These are phyloP conservation scores for Grigorovia transvaalensis DNA, from an alignment of 805 yeast genomes.

Conservation along the genomic window DNA sequence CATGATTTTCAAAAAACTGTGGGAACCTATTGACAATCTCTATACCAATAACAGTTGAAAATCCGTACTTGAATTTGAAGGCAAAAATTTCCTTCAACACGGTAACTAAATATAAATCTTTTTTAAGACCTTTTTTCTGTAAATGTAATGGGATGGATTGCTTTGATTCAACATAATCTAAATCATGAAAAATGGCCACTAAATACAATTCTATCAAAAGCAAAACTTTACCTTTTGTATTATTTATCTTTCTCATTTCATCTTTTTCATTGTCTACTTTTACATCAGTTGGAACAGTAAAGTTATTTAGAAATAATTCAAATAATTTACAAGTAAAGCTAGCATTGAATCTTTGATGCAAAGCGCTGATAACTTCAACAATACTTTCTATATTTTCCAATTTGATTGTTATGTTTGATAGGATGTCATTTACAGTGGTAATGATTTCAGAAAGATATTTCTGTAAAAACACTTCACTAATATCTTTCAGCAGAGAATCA, in stretches of 20 bases:
- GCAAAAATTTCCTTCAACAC: conserved; percentile 38
- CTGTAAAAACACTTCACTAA: conserved; percentile 51
- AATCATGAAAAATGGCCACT: conserved; percentile 43
- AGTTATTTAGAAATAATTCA: conserved; percentile 33
- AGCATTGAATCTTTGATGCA: conserved; percentile 63
- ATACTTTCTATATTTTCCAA: conserved; percentile 52
- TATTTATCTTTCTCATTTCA: conserved; percentile 31
- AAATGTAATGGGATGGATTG: conserved; percentile 38
- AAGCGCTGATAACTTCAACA: conserved; percentile 54
- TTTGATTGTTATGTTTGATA: conserved; percentile 38
- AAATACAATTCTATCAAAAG: conserved; percentile 48
- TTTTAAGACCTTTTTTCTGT: conserved; percentile 24
- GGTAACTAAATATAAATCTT: conserved; percentile 33
- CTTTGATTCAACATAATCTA: conserved; percentile 33
- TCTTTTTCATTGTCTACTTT: conserved; percentile 31
- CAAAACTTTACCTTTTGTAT: conserved; percentile 39
- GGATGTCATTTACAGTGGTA: conserved; percentile 51
- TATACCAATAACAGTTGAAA: conserved; percentile 32
- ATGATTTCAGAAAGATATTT: conserved; percentile 67
- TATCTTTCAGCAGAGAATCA: conserved; percentile 45
- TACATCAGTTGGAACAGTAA: conserved; percentile 27
- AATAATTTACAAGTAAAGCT: conserved; percentile 43
- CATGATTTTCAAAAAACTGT: conserved; percentile 24
- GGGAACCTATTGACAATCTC: conserved; percentile 42
- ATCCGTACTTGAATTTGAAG: conserved; percentile 31